phyloP scores from a whole-genome alignment of 2,329 filamentous ascomycete genomes.

The Tolypocladium guangdongense region DNA sequence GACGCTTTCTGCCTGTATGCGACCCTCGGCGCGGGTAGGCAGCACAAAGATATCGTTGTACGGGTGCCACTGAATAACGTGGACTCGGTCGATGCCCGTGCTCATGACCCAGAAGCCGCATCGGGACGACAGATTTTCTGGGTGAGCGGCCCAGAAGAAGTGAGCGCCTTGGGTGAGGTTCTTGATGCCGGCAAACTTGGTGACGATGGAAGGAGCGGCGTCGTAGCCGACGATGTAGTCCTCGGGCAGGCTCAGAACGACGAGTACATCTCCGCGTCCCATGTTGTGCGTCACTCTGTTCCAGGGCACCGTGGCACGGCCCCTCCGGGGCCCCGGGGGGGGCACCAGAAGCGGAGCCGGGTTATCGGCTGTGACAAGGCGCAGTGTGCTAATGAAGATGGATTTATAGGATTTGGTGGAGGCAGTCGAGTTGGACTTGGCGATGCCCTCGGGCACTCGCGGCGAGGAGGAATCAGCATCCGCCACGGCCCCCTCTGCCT shows the following conservation, averaged over 20 bases:
- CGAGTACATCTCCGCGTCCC: conserved; percentile 37
- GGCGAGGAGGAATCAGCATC: conserved; percentile 10
- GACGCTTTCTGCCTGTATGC: conserved; percentile 31
- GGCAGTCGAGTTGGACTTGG: conserved; percentile 23
- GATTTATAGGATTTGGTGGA: conserved; percentile 24
- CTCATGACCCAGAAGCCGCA: conserved; percentile 48
- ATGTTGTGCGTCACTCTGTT: conserved; percentile 15
- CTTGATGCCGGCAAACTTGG: conserved; percentile 40
- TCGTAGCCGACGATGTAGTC: conserved; percentile 44
- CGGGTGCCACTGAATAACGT: conserved; percentile 43
- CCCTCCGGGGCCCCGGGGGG: conserved; percentile 2
- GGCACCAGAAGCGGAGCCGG: conserved; percentile 18
- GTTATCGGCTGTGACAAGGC: conserved; percentile 21
- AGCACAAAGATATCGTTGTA: conserved; percentile 43
- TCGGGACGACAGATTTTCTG: conserved; percentile 34
- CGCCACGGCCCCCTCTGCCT: neutral
- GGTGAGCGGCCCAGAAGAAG: conserved; percentile 47
- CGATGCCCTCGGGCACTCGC: conserved; percentile 14
- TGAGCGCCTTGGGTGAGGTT: conserved; percentile 45
- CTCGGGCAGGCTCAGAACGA: conserved; percentile 40
- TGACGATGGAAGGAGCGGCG: conserved; percentile 34
- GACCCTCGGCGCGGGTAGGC: conserved; percentile 33
- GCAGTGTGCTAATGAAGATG: conserved; percentile 30
- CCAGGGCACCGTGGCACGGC: conserved; percentile 1
- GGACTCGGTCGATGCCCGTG: conserved; percentile 20